Evolutionary conservation across 2,329 filamentous ascomycete genomes (phyloP), one percentile per base, ranked within the genome.

Genomic region (Torrubiellomyces zombiae): DNA sequence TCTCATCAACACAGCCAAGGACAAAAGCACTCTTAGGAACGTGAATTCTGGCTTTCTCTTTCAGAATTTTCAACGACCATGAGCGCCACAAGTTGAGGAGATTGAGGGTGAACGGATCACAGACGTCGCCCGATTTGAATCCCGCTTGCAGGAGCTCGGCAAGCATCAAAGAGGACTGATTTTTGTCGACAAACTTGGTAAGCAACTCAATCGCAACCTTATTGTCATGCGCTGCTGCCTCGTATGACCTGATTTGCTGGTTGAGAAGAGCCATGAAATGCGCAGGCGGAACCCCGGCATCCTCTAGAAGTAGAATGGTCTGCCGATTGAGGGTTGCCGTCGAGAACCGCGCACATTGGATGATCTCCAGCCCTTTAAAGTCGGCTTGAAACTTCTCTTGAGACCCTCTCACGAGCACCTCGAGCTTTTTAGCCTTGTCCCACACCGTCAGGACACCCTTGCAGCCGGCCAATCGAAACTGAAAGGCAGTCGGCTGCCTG

Each of bases 391-490:
- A 98, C 47, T 98, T 98, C 40, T 77, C 64, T 42, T 98, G 89
- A 9, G 81, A 93, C 9, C 70, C 67, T 3, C 89, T 73, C 25
- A 94, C 72, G 26, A 80, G 72, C 1, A 95, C 66, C 28, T 85
- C 69, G 16, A 62, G 66, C 1, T 63, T 63, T 31, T 63, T 64
- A 7, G 74, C 67, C 4, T 75, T 63, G 0, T 77, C 68, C 50
- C 80, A 86, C 4, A 82, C 61, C 0, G 73, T 70, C 11, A 98
- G 58, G 9, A 98, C 73, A 0, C 89, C 89, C 52, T 98, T 98
- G 52, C 75, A 85, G 2, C 89, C 89, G 7, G 81, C 85, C 39
- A 94, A 70, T 6, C 89, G 78, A 40, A 95, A 93, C 39, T 98
- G 89, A 36, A 80, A 86, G 0, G 80, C 77, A 0, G 83, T 92